A percentile compares a stretch with the other conserved stretches of the same genome.
These are phyloP conservation scores for Pythium rhizo-oryzae DNA, from an alignment of 352 stramenopile genomes.

Conservation along the genomic window DNA sequence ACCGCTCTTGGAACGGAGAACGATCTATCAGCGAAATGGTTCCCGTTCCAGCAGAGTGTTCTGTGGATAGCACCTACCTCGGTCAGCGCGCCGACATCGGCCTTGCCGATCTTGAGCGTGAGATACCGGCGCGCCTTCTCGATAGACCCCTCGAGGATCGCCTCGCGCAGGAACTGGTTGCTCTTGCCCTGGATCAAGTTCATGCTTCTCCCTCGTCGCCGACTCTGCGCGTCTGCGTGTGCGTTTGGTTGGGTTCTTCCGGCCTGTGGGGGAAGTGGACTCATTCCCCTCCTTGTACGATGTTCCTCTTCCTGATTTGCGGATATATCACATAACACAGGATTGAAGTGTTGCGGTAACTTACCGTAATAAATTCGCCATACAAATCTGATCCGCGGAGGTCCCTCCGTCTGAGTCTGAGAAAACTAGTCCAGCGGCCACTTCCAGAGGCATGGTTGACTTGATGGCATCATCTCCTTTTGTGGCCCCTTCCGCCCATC, in stretches of 20 bases:
- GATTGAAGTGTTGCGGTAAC: slow-evolving; percentile 9
- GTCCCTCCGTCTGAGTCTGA: slow-evolving; percentile 15
- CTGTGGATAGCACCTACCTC: slow-evolving; percentile 40
- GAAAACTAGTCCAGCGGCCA: background rate
- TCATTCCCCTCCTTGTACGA: slow-evolving; percentile 10
- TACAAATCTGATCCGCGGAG: background rate
- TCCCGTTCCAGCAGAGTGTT: background rate
- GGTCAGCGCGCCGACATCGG: slow-evolving; percentile 72
- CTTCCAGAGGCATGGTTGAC: too few relatives aligned
- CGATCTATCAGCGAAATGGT: background rate
- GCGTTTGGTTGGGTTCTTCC: background rate
- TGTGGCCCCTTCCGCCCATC: slow-evolving; percentile 8
- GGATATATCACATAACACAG: slow-evolving; percentile 11
- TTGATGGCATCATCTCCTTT: slow-evolving; percentile 1
- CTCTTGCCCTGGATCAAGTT: slow-evolving; percentile 87
- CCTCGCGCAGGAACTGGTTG: slow-evolving; percentile 84
- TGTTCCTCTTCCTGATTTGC: slow-evolving; percentile 18
- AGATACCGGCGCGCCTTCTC: slow-evolving; percentile 82
- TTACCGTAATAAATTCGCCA: slow-evolving; percentile 17
- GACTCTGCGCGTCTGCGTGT: background rate
- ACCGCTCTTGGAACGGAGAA: slow-evolving; percentile 42
- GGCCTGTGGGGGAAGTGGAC: slow-evolving; percentile 4
- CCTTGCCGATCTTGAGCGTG: slow-evolving; percentile 85
- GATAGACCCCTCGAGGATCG: slow-evolving; percentile 80
- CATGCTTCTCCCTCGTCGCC: slow-evolving; percentile 36